Evolutionary conservation across 768 basidiomycete genomes (phyloP).

Genomic region (Boletus edulis): DNA sequence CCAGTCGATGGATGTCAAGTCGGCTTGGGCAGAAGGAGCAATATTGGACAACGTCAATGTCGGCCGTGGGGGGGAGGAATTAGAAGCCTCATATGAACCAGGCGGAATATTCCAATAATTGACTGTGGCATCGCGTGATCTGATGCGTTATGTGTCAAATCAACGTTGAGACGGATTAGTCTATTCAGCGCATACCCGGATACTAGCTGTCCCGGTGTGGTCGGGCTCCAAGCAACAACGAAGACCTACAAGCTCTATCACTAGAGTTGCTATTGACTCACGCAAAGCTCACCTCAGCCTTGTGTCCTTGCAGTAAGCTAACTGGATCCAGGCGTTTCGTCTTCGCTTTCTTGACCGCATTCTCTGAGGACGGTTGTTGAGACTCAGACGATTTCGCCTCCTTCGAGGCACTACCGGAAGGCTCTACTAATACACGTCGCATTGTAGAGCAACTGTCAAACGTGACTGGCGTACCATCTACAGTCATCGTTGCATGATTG

Average conservation of each 20-base stretch:
- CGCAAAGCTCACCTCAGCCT: conserved; percentile 47
- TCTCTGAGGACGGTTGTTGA: conserved; percentile 20
- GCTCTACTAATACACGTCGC: conserved; percentile 12
- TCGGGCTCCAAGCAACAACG: conserved; percentile 78
- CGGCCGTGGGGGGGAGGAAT: conserved; percentile 29
- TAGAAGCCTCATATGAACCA: conserved; percentile 23
- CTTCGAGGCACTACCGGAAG: conserved; percentile 9
- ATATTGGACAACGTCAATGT: conserved; percentile 48
- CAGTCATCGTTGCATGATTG: conserved; percentile 31
- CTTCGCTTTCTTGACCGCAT: conserved; percentile 33
- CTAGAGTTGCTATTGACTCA: conserved; percentile 11
- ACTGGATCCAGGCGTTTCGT: conserved; percentile 38
- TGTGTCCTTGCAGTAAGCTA: conserved; percentile 55
- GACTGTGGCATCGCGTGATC: conserved; percentile 75
- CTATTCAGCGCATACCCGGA: conserved; percentile 55
- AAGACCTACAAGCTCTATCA: conserved; percentile 58
- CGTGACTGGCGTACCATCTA: conserved; percentile 36
- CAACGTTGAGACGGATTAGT: not conserved
- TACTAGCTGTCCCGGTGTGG: conserved; percentile 54
- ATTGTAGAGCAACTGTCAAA: conserved; percentile 26
- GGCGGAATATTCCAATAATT: conserved; percentile 69
- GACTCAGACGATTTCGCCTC: conserved; percentile 21
- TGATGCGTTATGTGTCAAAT: conserved; percentile 23
- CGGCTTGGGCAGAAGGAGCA: conserved; percentile 45
- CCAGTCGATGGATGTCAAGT: conserved; percentile 80